Conservation (phyloP, 176 grass and related monocot genomes). For the Triticum monococcum region DNA sequence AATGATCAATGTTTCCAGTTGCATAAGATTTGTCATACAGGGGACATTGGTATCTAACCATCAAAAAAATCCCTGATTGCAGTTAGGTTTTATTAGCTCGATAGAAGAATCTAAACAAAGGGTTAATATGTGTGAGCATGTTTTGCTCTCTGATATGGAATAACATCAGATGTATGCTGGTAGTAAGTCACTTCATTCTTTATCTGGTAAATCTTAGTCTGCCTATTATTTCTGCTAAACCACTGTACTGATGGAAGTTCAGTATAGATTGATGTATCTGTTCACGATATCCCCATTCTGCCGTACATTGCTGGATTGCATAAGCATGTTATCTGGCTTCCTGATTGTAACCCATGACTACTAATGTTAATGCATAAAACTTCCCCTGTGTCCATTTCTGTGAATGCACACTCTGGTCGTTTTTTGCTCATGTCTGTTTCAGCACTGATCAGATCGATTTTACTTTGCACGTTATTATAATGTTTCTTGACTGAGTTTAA, state of each 20-base stretch:
- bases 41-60: background rate
- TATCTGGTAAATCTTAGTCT: background rate
- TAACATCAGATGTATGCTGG: background rate
- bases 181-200: background rate
- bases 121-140: background rate
- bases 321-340: background rate
- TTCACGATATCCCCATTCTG: background rate
- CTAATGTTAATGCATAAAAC: background rate
- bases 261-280: background rate
- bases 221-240: background rate
- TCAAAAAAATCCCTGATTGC: background rate
- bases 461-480: background rate
- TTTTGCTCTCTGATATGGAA: background rate
- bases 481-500: background rate
- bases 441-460: background rate
- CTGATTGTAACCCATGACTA: background rate
- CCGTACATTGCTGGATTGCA: background rate
- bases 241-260: background rate
- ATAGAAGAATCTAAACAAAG: background rate
- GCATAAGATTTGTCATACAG: background rate
- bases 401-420: background rate
- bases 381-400: background rate
- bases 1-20: background rate
- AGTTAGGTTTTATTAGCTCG: background rate
- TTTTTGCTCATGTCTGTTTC: conserved; percentile 6